Evolutionary conservation across 345 rosid genomes (phyloP).

Genomic region (Arabidopsis thaliana): TAIR10.1 NC_003070.9:30369501-30370000

Average conservation of each 20-base stretch:
- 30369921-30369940: too few species aligned
- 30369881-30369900: conserved; percentile 38
- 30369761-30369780: too few species aligned
- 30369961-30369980: conserved; percentile 14
- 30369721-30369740: too few species aligned
- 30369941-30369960: neutral
- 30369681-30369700: neutral
- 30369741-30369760: too few species aligned
- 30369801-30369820: neutral
- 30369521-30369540: too few species aligned
- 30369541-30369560: too few species aligned
- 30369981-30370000: neutral
- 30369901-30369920: neutral
- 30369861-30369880: neutral
- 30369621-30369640: neutral
- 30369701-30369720: neutral
- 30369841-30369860: neutral
- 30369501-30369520: too few species aligned
- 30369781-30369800: too few species aligned
- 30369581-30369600: neutral
- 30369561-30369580: too few species aligned
- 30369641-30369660: neutral
- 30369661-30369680: neutral
- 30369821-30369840: conserved; percentile 16
- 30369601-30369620: neutral